phyloP scores from a whole-genome alignment of 805 yeast species.

The Candida peoriensis region DNA sequence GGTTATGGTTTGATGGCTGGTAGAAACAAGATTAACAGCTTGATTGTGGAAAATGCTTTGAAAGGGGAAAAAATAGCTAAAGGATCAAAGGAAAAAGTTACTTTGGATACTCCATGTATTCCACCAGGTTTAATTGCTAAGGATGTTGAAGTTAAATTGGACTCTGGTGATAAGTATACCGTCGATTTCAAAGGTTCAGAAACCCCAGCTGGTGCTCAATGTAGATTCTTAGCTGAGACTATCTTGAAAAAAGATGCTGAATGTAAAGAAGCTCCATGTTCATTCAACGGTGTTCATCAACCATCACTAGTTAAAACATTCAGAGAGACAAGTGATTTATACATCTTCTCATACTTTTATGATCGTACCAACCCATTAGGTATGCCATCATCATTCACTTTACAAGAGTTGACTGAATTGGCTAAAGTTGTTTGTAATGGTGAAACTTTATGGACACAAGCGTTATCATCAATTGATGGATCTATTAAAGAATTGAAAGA shows the following conservation, averaged over 20 bases:
- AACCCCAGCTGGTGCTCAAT: constrained; percentile 69
- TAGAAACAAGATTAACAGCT: constrained; percentile 69
- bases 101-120: constrained; percentile 76
- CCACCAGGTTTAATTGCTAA: constrained; percentile 70
- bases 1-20: constrained; percentile 97
- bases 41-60: constrained; percentile 51
- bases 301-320: constrained; percentile 83
- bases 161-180: constrained; percentile 39
- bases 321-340: constrained; percentile 69
- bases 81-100: constrained; percentile 36
- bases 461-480: constrained; percentile 60
- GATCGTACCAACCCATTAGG: constrained; percentile 94
- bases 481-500: constrained; percentile 60
- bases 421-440: constrained; percentile 87
- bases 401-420: constrained; percentile 77
- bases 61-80: constrained; percentile 35
- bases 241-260: constrained; percentile 77
- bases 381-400: constrained; percentile 85
- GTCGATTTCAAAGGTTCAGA: constrained; percentile 65
- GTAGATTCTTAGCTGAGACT: constrained; percentile 78
- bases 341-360: constrained; percentile 89
- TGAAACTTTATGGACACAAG: constrained; percentile 61
- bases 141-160: constrained; percentile 55
- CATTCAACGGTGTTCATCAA: constrained; percentile 96
- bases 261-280: constrained; percentile 78